Percentiles rank a stretch among this genome's conserved stretches.
These are phyloP conservation scores for Stromatinia cepivora DNA, from an alignment of 2,329 filamentous ascomycete genomes.

Conservation along the genomic window DNA sequence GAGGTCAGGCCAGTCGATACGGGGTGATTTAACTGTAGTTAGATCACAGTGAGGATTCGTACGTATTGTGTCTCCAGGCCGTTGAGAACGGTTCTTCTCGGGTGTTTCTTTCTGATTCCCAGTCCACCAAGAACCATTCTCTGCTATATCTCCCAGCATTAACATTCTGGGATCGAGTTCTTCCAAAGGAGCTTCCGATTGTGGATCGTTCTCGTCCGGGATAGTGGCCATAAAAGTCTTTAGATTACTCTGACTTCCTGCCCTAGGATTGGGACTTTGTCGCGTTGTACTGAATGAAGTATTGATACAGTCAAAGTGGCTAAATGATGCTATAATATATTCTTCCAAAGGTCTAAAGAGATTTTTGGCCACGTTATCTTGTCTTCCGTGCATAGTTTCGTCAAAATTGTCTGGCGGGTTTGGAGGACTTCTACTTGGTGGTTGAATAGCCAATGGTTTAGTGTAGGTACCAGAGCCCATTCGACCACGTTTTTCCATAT, in stretches of 20 bases:
- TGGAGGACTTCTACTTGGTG: constrained; percentile 16
- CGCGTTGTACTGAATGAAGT: constrained; percentile 66
- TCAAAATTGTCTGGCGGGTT: constrained; percentile 15
- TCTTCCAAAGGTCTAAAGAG: constrained; percentile 78
- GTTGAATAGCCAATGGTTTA: not conserved
- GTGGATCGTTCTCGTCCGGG: constrained; percentile 39
- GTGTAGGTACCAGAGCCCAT: constrained; percentile 16
- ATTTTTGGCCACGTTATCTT: constrained; percentile 45
- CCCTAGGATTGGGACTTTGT: constrained; percentile 39
- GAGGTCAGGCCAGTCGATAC: constrained; percentile 73
- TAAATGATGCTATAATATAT: constrained; percentile 70
- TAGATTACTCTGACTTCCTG: constrained; percentile 36
- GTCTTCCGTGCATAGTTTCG: constrained; percentile 42
- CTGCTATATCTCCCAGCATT: constrained; percentile 71
- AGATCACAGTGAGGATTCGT: constrained; percentile 37
- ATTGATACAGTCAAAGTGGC: constrained; percentile 72
- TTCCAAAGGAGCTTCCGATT: constrained; percentile 44
- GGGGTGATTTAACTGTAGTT: constrained; percentile 61
- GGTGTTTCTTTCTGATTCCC: constrained; percentile 51
- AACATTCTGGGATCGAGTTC: constrained; percentile 75
- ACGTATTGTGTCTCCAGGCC: constrained; percentile 28
- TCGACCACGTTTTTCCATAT: constrained; percentile 22
- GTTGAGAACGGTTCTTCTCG: constrained; percentile 40
- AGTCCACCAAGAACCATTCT: constrained; percentile 83
- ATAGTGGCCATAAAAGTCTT: constrained; percentile 32